phyloP scores from a whole-genome alignment of 2,329 filamentous ascomycete genomes.

The Aspergillus neoniger region DNA sequence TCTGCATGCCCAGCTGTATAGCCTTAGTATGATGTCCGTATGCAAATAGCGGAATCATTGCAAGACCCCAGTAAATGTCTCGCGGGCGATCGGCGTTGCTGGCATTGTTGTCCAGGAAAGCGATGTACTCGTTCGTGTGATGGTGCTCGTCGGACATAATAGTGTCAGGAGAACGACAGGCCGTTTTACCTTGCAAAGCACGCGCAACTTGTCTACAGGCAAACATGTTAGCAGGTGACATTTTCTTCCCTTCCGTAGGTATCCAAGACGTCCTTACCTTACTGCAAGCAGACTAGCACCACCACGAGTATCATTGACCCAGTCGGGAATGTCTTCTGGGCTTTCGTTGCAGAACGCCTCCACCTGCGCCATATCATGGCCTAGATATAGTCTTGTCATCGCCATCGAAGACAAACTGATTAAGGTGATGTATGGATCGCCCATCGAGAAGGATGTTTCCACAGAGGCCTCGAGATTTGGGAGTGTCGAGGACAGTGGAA shows the following conservation, averaged over 20 bases:
- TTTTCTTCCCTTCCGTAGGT: background rate
- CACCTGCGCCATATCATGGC: slow-evolving; percentile 59
- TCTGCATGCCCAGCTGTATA: slow-evolving; percentile 44
- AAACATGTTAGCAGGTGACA: slow-evolving; percentile 7
- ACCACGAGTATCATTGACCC: slow-evolving; percentile 59
- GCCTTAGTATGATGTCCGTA: slow-evolving; percentile 50
- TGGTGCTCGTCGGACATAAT: slow-evolving; percentile 60
- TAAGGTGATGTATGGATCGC: slow-evolving; percentile 60
- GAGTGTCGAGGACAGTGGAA: slow-evolving; percentile 55
- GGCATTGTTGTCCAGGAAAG: slow-evolving; percentile 46
- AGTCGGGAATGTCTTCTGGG: slow-evolving; percentile 59
- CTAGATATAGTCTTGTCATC: slow-evolving; percentile 57
- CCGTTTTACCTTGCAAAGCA: slow-evolving; percentile 64
- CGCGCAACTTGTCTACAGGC: slow-evolving; percentile 53
- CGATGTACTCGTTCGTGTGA: slow-evolving; percentile 52
- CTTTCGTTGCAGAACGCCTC: slow-evolving; percentile 60
- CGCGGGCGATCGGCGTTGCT: slow-evolving; percentile 55
- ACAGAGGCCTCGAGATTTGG: slow-evolving; percentile 56
- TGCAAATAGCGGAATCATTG: slow-evolving; percentile 49
- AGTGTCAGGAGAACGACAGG: slow-evolving; percentile 46
- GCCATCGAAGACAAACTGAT: slow-evolving; percentile 62
- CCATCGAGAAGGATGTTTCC: slow-evolving; percentile 58
- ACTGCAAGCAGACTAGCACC: slow-evolving; percentile 58
- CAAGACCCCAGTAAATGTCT: slow-evolving; percentile 57
- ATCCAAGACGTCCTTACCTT: slow-evolving; percentile 31